phyloP scores from a whole-genome alignment of 139 green algal species.

The Ettlia oleoabundans region DNA sequence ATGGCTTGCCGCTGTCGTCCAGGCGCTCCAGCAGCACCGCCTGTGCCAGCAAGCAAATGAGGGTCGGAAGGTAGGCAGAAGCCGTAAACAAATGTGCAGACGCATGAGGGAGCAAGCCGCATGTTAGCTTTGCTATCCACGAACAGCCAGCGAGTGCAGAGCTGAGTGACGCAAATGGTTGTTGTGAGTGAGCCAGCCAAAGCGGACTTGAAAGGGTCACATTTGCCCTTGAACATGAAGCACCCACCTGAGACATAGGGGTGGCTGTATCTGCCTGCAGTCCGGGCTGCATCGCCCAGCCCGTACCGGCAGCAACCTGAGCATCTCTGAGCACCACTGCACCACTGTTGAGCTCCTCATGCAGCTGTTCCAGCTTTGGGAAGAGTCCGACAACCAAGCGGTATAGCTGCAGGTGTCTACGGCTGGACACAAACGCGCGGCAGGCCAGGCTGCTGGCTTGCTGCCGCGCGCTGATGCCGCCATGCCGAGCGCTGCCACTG shows the following conservation, averaged over 20 bases:
- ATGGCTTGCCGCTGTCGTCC: background rate
- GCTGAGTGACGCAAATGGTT: no score
- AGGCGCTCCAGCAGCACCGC: conserved; percentile 35
- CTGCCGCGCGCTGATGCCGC: background rate
- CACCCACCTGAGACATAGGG: background rate
- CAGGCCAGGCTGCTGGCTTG: background rate
- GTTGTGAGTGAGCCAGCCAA: no score
- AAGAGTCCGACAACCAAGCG: conserved; percentile 32
- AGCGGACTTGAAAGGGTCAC: no score
- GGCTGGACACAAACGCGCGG: conserved; percentile 25
- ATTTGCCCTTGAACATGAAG: background rate
- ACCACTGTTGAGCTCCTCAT: conserved; percentile 19
- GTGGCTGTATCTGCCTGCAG: background rate
- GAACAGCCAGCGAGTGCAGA: no score
- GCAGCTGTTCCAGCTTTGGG: conserved; percentile 32
- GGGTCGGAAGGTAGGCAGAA: background rate
- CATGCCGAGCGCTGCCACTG: conserved; percentile 5
- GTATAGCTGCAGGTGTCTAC: conserved; percentile 31
- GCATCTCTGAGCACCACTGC: background rate
- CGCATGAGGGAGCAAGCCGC: no score
- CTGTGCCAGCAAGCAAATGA: background rate
- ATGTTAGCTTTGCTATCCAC: no score
- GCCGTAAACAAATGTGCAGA: no score
- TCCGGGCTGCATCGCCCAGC: no score
- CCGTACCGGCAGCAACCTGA: background rate